A percentile compares a stretch with the other conserved stretches of the same genome.
phyloP scores from a whole-genome alignment of 1,284 basidiomycete species.

The Microbotryomycetes sp. region DNA sequence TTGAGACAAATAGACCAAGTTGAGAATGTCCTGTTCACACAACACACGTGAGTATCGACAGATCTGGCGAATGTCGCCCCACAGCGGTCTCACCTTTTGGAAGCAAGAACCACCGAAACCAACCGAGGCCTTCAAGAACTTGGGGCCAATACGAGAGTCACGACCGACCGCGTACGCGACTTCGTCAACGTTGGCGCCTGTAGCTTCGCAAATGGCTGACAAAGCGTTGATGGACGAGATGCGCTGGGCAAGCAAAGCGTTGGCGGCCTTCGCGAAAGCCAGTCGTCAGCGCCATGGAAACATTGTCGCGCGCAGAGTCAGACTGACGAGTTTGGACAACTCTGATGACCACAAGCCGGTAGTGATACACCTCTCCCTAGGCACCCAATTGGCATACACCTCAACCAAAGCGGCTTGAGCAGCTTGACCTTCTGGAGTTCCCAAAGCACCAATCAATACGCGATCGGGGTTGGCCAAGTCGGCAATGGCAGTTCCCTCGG shows the following conservation, averaged over 20 bases:
- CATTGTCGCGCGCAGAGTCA: too few species aligned
- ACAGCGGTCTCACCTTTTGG: constrained; percentile 63
- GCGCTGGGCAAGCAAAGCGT: constrained; percentile 91
- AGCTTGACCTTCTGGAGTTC: constrained; percentile 72
- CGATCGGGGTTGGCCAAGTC: constrained; percentile 88
- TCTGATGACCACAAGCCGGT: constrained; percentile 99
- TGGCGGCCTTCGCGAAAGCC: constrained; percentile 66
- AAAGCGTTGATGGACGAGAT: constrained; percentile 98
- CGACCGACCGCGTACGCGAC: constrained; percentile 90
- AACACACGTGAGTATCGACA: not conserved
- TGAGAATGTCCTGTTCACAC: constrained; percentile 83
- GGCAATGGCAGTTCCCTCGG: constrained; percentile 89
- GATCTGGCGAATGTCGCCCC: too few species aligned
- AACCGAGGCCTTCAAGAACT: constrained; percentile 90
- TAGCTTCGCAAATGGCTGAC: constrained; percentile 98
- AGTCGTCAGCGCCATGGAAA: not conserved
- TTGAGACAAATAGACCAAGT: constrained; percentile 94
- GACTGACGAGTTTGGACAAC: constrained; percentile 73
- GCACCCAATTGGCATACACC: constrained; percentile 95
- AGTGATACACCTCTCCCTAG: constrained; percentile 73
- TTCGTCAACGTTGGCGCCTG: constrained; percentile 97
- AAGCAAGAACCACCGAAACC: constrained; percentile 99
- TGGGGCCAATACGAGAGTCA: constrained; percentile 87
- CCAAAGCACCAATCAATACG: constrained; percentile 92
- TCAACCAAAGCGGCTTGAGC: constrained; percentile 69